phyloP scores from a whole-genome alignment of 495 filamentous ascomycete genomes.

The Pyronema domesticum region DNA sequence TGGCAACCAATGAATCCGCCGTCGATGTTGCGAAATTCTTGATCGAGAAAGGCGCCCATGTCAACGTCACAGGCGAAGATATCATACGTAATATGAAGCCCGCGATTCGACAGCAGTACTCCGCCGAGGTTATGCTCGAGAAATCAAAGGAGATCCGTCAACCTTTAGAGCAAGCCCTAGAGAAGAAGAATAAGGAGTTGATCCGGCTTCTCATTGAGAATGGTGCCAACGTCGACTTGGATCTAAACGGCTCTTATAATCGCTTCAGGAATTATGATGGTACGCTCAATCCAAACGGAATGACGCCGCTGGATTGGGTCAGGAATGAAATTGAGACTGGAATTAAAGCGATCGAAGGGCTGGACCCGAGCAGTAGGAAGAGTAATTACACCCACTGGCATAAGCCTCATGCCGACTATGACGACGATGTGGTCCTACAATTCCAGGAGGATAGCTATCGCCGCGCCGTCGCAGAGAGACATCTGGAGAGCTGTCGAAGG shows the following conservation, averaged over 20 bases:
- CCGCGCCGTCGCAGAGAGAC: conserved; percentile 6
- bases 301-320: conserved; percentile 40
- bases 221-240: no score
- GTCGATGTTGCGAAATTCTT: conserved; percentile 38
- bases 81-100: conserved; percentile 24
- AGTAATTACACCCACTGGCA: no score
- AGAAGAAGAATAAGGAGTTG: conserved; percentile 12
- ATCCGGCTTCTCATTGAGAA: conserved; percentile 17
- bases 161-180: conserved; percentile 11
- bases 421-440: conserved; percentile 6
- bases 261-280: no score
- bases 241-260: no score
- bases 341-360: not conserved
- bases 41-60: conserved; percentile 40
- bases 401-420: not conserved
- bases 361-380: not conserved
- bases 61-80: conserved; percentile 30
- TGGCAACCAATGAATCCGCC: conserved; percentile 35
- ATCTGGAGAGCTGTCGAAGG: no score
- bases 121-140: not conserved
- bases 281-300: no score
- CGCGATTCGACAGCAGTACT: not conserved
- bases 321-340: conserved; percentile 29
- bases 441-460: conserved; percentile 10
- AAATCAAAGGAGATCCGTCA: conserved; percentile 3